Conservation (phyloP, 306 rosid genomes). For the Trifolium subterraneum region DNA sequence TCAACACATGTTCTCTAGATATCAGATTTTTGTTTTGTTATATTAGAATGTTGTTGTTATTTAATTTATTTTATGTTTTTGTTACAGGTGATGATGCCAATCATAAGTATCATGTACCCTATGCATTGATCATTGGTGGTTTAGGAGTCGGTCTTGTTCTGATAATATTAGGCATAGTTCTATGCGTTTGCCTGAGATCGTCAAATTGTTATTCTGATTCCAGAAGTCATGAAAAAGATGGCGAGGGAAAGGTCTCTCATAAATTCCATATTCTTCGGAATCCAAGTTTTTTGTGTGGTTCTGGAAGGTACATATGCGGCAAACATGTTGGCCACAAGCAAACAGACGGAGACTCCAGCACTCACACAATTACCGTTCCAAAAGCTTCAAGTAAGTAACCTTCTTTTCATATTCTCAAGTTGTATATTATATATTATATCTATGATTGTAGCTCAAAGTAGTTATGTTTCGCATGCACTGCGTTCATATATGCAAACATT, state of each 20-base stretch:
- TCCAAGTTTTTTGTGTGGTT: conserved; percentile 88
- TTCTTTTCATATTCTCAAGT: conserved; percentile 1
- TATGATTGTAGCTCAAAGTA: conserved; percentile 24
- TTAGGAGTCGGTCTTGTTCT: conserved; percentile 68
- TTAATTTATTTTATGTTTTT: conserved; percentile 15
- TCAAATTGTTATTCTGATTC: conserved; percentile 59
- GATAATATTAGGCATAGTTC: conserved; percentile 59
- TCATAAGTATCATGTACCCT: conserved; percentile 75
- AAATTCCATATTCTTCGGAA: conserved; percentile 87
- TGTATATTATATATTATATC: conserved; percentile 6
- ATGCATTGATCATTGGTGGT: conserved; percentile 86
- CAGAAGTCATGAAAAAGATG: conserved; percentile 63
- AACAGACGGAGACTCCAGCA: conserved; percentile 63
- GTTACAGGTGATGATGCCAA: conserved; percentile 58
- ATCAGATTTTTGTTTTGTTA: too few relatives aligned
- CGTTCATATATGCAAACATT: too few relatives aligned
- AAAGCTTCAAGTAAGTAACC: conserved; percentile 65
- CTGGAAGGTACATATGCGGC: conserved; percentile 82
- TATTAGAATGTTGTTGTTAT: conserved; percentile 18
- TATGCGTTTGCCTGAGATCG: conserved; percentile 67
- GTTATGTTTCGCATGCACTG: background rate
- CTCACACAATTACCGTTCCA: conserved; percentile 61
- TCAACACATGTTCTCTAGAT: too few relatives aligned
- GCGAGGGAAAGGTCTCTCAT: conserved; percentile 61
- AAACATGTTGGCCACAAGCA: conserved; percentile 71